Conservation (phyloP, 805 yeast species). For the Teunomyces lycoperdinae region DNA sequence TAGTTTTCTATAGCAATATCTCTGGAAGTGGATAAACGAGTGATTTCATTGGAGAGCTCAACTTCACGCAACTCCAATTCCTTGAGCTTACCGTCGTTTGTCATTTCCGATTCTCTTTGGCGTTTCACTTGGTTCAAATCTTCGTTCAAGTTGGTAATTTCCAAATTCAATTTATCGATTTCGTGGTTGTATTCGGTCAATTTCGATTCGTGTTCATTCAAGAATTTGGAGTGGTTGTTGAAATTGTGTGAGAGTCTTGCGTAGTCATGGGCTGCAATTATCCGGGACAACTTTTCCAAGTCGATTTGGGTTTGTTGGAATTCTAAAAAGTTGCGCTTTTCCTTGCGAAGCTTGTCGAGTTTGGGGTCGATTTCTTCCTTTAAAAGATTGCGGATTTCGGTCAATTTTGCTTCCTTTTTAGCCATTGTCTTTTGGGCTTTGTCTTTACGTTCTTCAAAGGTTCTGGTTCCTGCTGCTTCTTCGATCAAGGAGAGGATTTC, state of each 20-base stretch:
- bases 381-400: conserved; percentile 69
- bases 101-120: conserved; percentile 55
- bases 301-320: conserved; percentile 82
- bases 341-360: conserved; percentile 72
- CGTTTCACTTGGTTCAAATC: conserved; percentile 56
- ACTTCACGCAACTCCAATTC: conserved; percentile 59
- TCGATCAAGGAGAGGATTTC: conserved; percentile 89
- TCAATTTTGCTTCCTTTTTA: conserved; percentile 82
- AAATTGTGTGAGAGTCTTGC: conserved; percentile 38
- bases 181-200: conserved; percentile 42
- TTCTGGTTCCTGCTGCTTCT: conserved; percentile 97
- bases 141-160: conserved; percentile 55
- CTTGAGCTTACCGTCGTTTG: conserved; percentile 58
- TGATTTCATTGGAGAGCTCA: conserved; percentile 56
- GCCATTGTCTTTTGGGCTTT: conserved; percentile 90
- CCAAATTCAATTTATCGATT: conserved; percentile 48
- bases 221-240: conserved; percentile 41
- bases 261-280: conserved; percentile 78
- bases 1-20: conserved; percentile 58
- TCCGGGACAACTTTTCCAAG: conserved; percentile 67
- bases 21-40: conserved; percentile 63
- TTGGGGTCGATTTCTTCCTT: conserved; percentile 92
- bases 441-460: conserved; percentile 90
- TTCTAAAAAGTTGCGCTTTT: conserved; percentile 79
- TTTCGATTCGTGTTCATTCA: conserved; percentile 39